Evolutionary conservation across 2,329 filamentous ascomycete species (phyloP), one percentile per base, ranked within the genome.

Genomic region (Apiospora sp.): DNA sequence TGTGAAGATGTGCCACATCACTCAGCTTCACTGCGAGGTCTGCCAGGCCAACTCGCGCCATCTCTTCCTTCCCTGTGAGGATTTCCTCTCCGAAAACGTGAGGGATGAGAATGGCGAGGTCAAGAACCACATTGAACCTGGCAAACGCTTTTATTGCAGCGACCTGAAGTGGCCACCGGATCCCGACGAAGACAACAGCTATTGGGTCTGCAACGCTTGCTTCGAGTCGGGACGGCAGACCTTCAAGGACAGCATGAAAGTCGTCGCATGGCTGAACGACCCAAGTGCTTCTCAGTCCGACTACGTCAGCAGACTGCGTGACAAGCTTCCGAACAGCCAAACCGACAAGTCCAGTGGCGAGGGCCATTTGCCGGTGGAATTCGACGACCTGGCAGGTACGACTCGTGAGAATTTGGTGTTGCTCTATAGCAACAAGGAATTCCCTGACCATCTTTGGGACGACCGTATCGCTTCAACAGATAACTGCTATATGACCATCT

Each of bases 81-180:
- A 48, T 19, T 68, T 68, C n/a, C 41, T 48, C 67, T n/a, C 41
- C 2, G n/a, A 46, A 1, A 14, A 68, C 3, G 6, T 30, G 41
- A 64, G 10, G 22, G 58, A 64, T 10, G 34, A 64, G 10, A 48
- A 34, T 30, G 67, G 67, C 41, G n/a, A 24, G 22, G 14, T 30
- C n/a, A 48, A 30, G n/a, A 30, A 27, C 41, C 67, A 44, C 14
- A 27, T 68, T 27, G 67, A 46, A 27, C 67, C 67, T 46, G 67
- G 67, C n/a, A 48, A 68, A 8, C 67, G 67, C 41, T 68, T 68
- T n/a, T 68, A 48, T n/a, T 68, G 67, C 67, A 46, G 41, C 27
- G 67, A 68, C 13, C 34, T 68, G 67, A 68, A 48, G 43, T 68
- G 67, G 67, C 67, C 67, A 16, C 67, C 46, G 24, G 19, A 68